Evolutionary conservation across 2,329 filamentous ascomycete species (phyloP), one percentile per base, ranked within the genome.

Genomic region (Xylaria sp.): DNA sequence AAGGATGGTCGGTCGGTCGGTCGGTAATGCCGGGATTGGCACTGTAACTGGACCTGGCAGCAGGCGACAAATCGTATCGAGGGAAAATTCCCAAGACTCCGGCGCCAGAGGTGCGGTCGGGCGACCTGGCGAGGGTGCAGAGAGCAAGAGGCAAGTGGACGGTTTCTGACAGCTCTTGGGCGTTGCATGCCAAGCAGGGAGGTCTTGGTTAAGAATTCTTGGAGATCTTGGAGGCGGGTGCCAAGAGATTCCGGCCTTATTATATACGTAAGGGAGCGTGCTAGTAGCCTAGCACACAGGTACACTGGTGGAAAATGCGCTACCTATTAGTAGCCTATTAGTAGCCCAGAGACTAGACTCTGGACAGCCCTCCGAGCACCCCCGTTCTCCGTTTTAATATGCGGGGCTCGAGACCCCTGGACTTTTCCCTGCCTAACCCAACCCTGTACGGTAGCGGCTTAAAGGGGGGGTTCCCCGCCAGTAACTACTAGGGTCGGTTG

Each of bases 151-250:
- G 67, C 46, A 23, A 23, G 63, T 73, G 65, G 68, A 71, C 63
- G 64, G 66, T 73, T 73, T 74, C 71, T 73, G 72, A 70, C 70
- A 66, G 74, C 72, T 72, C 74, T 75, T 76, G 75, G 74, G 75
- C 75, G 73, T 76, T 74, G 75, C 75, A 78, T 77, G 76, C 75
- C 73, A 74, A 72, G 75, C 74, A 71, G 76, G 74, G 74, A 72
- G 72, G 73, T 73, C 74, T 76, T 76, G 76, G 75, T 73, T 73
- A 71, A 74, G 66, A 69, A 61, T 51, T 66, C 62, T 70, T 71
- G 69, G 66, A 58, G 56, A 58, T 58, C 56, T 58, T 58, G 56
- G 74, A 70, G 71, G 69, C 70, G 74, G 71, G 56, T 73, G 76
- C 76, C 76, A 77, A 77, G 76, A 77, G 75, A 76, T 76, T 68